phyloP scores from a whole-genome alignment of 352 stramenopile species.

The Phytophthora syringae region DNA sequence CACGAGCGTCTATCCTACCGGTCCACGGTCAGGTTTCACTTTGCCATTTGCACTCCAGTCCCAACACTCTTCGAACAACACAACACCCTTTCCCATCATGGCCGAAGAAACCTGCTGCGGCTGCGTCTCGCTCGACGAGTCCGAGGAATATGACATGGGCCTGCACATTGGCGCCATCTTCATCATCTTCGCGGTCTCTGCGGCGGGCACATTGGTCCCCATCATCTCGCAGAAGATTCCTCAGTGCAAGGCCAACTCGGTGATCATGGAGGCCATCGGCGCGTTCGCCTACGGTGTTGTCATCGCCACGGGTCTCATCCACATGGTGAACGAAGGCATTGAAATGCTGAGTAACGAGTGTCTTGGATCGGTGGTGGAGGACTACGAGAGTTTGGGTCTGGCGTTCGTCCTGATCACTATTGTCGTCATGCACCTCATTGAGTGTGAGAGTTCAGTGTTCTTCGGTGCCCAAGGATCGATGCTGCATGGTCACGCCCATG shows the following conservation, averaged over 20 bases:
- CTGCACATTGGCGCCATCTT: conserved; percentile 62
- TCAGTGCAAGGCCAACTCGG: conserved; percentile 39
- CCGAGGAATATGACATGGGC: conserved; percentile 52
- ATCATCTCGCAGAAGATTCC: conserved; percentile 51
- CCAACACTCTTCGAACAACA: too few relatives aligned
- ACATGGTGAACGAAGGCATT: conserved; percentile 73
- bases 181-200: conserved; percentile 62
- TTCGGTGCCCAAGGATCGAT: conserved; percentile 37
- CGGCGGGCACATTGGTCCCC: conserved; percentile 47
- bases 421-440: conserved; percentile 71
- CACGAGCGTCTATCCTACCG: too few relatives aligned
- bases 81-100: conserved; percentile 30
- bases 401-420: conserved; percentile 67
- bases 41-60: conserved; percentile 12
- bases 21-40: conserved; percentile 2
- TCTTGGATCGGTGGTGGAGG: conserved; percentile 51
- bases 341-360: conserved; percentile 67
- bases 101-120: conserved; percentile 51
- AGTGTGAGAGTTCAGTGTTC: conserved; percentile 68
- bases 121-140: conserved; percentile 36
- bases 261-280: conserved; percentile 61
- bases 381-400: conserved; percentile 61
- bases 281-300: conserved; percentile 74
- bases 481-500: conserved; percentile 45
- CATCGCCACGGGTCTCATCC: conserved; percentile 62